Percentiles rank a stretch among this genome's conserved stretches.
Conservation (phyloP, 2,329 filamentous ascomycete species). For the Botryosphaeria agaves region DNA sequence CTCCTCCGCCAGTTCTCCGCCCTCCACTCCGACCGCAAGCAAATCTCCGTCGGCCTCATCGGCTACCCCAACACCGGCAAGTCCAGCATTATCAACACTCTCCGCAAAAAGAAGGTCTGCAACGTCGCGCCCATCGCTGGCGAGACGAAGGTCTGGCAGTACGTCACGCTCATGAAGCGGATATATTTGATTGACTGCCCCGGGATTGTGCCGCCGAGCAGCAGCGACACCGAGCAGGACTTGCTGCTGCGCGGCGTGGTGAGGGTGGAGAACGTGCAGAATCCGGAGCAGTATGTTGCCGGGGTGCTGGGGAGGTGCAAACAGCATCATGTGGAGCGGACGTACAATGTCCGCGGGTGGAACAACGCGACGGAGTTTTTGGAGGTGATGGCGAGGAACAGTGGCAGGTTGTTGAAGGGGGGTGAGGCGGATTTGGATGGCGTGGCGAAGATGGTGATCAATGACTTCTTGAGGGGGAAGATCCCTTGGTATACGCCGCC, state of each 20-base stretch:
- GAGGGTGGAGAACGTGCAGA: constrained; percentile 86
- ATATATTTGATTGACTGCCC: constrained; percentile 95
- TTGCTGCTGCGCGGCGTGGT: constrained; percentile 83
- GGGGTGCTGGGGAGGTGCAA: constrained; percentile 69
- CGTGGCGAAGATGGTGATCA: constrained; percentile 91
- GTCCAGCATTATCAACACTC: constrained; percentile 90
- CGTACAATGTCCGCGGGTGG: constrained; percentile 76
- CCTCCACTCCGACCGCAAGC: constrained; percentile 78
- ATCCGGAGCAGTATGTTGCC: constrained; percentile 89
- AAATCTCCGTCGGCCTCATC: constrained; percentile 82
- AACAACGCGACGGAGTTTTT: constrained; percentile 65
- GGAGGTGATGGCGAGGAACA: constrained; percentile 72
- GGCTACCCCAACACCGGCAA: constrained; percentile 91
- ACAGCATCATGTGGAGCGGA: constrained; percentile 74
- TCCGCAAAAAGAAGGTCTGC: constrained; percentile 87
- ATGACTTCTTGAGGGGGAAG: constrained; percentile 89
- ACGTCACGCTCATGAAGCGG: constrained; percentile 85
- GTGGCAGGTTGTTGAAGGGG: constrained; percentile 69
- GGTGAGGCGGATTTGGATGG: constrained; percentile 93
- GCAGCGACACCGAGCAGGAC: constrained; percentile 68
- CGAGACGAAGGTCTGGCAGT: constrained; percentile 97
- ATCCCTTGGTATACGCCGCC: constrained; percentile 91
- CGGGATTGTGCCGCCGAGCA: constrained; percentile 83
- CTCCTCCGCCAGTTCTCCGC: constrained; percentile 85
- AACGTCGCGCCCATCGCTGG: constrained; percentile 88